Percentiles rank a stretch among this genome's conserved stretches.
These are phyloP conservation scores for Coniferiporia weirii DNA, from an alignment of 1,284 basidiomycete species.

Conservation along the genomic window DNA sequence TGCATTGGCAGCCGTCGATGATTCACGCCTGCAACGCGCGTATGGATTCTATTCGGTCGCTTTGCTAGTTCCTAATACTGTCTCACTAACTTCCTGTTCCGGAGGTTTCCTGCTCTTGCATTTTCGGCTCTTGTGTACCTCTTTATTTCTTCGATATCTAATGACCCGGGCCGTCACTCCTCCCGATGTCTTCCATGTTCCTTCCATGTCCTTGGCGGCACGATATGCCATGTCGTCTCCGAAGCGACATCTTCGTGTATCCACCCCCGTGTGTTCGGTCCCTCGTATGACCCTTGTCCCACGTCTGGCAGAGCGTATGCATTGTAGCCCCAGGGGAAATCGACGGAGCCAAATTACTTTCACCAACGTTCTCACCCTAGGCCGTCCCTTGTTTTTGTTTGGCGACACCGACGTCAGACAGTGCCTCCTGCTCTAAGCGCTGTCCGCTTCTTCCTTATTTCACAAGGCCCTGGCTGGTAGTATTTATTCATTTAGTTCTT, in stretches of 20 bases:
- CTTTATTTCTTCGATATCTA: neutral
- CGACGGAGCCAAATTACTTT: neutral
- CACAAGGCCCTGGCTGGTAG: too few species aligned
- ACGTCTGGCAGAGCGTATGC: neutral
- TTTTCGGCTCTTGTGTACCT: neutral
- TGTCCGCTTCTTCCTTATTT: neutral
- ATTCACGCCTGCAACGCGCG: neutral
- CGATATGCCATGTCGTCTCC: neutral
- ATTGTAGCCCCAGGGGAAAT: neutral
- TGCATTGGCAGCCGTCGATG: neutral
- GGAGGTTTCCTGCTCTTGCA: constrained; percentile 7
- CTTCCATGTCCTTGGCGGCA: neutral
- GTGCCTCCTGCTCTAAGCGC: neutral
- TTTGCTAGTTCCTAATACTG: neutral
- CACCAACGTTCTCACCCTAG: neutral
- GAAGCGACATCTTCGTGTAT: neutral
- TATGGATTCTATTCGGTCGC: neutral
- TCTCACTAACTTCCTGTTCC: neutral
- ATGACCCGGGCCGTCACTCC: neutral
- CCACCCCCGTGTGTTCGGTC: neutral
- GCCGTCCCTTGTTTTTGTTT: neutral
- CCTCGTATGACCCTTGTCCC: neutral
- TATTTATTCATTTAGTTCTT: neutral
- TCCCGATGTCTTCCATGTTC: neutral
- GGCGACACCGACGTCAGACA: neutral